A percentile compares a stretch with the other conserved stretches of the same genome.
These are phyloP conservation scores for Orychophragmus violaceus DNA, from an alignment of 345 rosid species.

Conservation along the genomic window DNA sequence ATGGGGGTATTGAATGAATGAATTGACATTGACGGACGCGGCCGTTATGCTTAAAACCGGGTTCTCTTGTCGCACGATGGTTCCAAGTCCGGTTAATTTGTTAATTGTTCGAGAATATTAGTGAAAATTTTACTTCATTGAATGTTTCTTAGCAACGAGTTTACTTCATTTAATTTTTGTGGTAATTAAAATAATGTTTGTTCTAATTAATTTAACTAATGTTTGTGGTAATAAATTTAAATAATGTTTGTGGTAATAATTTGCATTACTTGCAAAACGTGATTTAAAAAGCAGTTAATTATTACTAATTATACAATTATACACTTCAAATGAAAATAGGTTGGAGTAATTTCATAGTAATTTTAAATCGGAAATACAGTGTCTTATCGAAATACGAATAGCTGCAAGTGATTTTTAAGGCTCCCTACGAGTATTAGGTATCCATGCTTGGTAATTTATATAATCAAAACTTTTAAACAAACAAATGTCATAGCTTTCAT, in stretches of 20 bases:
- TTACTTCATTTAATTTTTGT: too few species aligned
- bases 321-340: too few species aligned
- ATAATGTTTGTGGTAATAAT: too few species aligned
- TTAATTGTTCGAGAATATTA: neutral
- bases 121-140: neutral
- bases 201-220: too few species aligned
- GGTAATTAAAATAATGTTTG: too few species aligned
- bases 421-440: neutral
- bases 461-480: neutral
- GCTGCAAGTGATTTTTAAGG: neutral
- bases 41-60: conserved; percentile 31
- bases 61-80: conserved; percentile 20
- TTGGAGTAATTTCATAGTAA: too few species aligned
- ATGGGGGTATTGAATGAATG: too few species aligned
- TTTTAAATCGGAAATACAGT: neutral
- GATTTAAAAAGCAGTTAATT: neutral
- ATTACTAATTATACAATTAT: neutral
- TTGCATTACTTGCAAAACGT: neutral
- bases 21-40: conserved; percentile 31
- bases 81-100: neutral
- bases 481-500: neutral
- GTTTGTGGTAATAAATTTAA: too few species aligned
- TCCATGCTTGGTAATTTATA: neutral
- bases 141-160: too few species aligned
- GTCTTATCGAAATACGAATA: neutral